phyloP scores from a whole-genome alignment of 441 rosid genomes.

The Manihot esculenta region DNA sequence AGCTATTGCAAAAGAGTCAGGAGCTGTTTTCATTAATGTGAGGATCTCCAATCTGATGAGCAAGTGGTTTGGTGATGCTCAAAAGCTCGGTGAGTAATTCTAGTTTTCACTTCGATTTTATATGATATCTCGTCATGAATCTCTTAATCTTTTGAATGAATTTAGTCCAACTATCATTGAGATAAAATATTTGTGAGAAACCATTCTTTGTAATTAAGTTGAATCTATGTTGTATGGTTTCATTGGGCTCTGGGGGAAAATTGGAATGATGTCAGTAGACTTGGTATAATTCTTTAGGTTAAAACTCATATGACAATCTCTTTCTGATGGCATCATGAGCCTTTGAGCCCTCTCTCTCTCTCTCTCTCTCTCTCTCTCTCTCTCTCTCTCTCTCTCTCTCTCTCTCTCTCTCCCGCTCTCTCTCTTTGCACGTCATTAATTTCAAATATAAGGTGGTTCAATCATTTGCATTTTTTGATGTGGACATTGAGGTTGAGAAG shows the following conservation, averaged over 20 bases:
- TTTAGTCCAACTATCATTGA: neutral
- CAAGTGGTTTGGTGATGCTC: conserved; percentile 99
- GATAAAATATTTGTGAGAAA: neutral
- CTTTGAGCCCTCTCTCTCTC: neutral
- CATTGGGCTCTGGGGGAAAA: too few relatives aligned
- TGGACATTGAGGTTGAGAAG: neutral
- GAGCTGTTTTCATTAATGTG: conserved; percentile 91
- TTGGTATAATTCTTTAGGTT: neutral
- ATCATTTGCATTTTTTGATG: neutral
- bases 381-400: too few relatives aligned
- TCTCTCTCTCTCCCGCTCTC: too few relatives aligned
- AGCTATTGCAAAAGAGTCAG: conserved; percentile 94
- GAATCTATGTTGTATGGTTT: too few relatives aligned
- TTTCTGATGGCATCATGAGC: neutral
- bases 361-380: too few relatives aligned
- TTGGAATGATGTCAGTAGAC: neutral
- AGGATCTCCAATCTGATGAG: conserved; percentile 88
- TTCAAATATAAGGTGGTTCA: neutral
- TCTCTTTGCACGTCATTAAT: neutral
- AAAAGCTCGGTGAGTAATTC: conserved; percentile 78
- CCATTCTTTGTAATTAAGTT: neutral
- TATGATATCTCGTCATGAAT: neutral
- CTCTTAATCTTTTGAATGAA: neutral
- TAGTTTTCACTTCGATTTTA: neutral
- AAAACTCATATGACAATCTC: neutral